Evolutionary conservation across 1,284 basidiomycete species (phyloP).

Genomic region (Puccinia horiana): DNA sequence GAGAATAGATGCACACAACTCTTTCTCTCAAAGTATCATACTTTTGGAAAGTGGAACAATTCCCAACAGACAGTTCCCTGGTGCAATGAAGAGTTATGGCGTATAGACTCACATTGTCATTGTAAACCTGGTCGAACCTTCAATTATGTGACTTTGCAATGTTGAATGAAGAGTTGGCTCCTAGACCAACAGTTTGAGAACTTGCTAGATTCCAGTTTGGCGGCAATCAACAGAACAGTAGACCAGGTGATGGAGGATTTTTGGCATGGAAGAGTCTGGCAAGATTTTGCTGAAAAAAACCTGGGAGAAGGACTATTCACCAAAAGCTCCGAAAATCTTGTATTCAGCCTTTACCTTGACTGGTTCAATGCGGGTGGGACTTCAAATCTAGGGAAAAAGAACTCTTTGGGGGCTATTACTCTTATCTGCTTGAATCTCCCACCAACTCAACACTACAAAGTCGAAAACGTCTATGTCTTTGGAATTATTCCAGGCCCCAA

Average conservation of each 20-base stretch:
- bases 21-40: neutral
- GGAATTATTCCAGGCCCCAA: no score
- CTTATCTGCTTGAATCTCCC: neutral
- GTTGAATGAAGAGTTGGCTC: neutral
- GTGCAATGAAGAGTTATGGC: no score
- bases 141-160: neutral
- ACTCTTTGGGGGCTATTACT: no score
- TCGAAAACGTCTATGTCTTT: no score
- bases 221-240: neutral
- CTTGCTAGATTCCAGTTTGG: neutral
- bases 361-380: neutral
- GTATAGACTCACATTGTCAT: no score
- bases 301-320: no score
- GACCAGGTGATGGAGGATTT: neutral
- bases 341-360: constrained; percentile 4
- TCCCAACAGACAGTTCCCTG: no score
- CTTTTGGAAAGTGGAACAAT: no score
- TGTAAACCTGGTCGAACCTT: no score
- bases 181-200: no score
- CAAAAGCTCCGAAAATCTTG: neutral
- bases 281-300: neutral
- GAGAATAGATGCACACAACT: neutral
- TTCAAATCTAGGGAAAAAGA: no score
- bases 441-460: neutral
- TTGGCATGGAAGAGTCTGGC: no score